A percentile compares a stretch with the other conserved stretches of the same genome.
These are phyloP conservation scores for Bipolaris zeicola DNA, from an alignment of 2,329 filamentous ascomycete species.

Conservation along the genomic window DNA sequence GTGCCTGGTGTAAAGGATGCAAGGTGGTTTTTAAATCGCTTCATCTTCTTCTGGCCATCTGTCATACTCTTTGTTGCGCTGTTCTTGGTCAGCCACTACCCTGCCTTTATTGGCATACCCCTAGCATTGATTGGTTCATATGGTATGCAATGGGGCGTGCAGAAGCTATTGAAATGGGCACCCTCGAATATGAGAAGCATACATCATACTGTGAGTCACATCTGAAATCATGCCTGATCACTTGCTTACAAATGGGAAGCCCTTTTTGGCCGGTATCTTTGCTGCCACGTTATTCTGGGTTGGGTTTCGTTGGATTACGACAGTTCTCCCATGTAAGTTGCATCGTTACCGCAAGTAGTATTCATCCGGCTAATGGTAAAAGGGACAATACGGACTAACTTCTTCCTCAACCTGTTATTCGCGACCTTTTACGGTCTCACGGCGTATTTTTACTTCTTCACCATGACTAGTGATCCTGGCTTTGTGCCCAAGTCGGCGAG, in stretches of 20 bases:
- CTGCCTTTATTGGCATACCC: conserved; percentile 77
- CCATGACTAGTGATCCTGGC: conserved; percentile 88
- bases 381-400: conserved; percentile 69
- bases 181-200: conserved; percentile 87
- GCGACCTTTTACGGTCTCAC: conserved; percentile 67
- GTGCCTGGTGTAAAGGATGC: conserved; percentile 78
- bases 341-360: not conserved
- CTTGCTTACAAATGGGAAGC: conserved; percentile 56
- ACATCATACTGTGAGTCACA: conserved; percentile 76
- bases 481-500: conserved; percentile 90
- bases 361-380: conserved; percentile 39
- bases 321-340: conserved; percentile 71
- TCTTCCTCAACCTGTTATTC: conserved; percentile 81
- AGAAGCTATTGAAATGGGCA: conserved; percentile 79
- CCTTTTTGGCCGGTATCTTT: conserved; percentile 93
- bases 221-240: not conserved
- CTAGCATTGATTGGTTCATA: conserved; percentile 69
- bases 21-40: conserved; percentile 77
- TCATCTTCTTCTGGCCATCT: conserved; percentile 90
- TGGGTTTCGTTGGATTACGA: conserved; percentile 74
- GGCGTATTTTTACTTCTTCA: conserved; percentile 82
- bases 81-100: conserved; percentile 73
- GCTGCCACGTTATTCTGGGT: conserved; percentile 83
- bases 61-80: conserved; percentile 73
- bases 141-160: conserved; percentile 75